Conservation (phyloP, 2,329 filamentous ascomycete species). For the Apiospora rasikravindrae region DNA sequence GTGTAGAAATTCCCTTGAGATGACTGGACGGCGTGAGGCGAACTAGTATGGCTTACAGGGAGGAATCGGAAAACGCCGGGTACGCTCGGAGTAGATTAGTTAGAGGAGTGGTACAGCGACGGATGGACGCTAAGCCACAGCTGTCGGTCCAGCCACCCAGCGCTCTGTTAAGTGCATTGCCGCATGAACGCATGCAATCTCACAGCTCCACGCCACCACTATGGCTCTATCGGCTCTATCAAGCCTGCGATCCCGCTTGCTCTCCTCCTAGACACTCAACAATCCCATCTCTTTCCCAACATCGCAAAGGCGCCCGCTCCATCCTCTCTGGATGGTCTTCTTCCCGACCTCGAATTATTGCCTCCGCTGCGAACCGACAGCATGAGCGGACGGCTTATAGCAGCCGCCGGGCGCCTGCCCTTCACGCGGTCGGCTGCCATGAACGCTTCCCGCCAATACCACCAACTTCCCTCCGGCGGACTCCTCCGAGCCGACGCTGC, state of each 20-base stretch:
- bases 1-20: neutral
- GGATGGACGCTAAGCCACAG: neutral
- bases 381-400: constrained; percentile 44
- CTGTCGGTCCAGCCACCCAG: neutral
- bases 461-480: constrained; percentile 71
- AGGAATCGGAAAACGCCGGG: neutral
- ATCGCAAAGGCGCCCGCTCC: constrained; percentile 1
- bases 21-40: neutral
- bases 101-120: neutral
- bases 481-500: constrained; percentile 70
- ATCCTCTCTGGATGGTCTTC: constrained; percentile 32
- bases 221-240: neutral
- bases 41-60: neutral
- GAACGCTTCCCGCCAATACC: constrained; percentile 58
- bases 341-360: constrained; percentile 27
- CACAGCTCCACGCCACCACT: constrained; percentile 15
- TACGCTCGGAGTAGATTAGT: too few relatives aligned
- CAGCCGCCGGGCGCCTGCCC: constrained; percentile 40
- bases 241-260: neutral
- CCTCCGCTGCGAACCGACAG: constrained; percentile 39
- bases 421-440: constrained; percentile 39
- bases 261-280: neutral
- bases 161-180: neutral
- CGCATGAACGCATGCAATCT: constrained; percentile 8
- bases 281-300: neutral